phyloP scores from a whole-genome alignment of 306 rosid genomes.

The Parietaria judaica region DNA sequence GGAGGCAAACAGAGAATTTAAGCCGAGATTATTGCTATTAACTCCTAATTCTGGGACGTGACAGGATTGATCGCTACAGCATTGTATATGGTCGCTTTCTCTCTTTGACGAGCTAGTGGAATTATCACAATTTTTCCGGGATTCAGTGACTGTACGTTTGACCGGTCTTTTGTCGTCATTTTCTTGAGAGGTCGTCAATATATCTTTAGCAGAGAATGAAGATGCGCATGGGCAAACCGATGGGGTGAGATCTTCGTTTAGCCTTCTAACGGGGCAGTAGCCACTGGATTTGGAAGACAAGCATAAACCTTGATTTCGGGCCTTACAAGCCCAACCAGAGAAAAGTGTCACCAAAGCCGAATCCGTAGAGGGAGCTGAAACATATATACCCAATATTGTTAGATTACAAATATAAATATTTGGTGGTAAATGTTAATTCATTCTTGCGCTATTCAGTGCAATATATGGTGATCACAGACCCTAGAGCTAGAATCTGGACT shows the following conservation, averaged over 20 bases:
- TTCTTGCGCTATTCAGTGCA: no score
- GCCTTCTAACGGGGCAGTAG: constrained; percentile 69
- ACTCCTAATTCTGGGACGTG: constrained; percentile 95
- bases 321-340: constrained; percentile 99
- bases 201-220: constrained; percentile 44
- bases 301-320: constrained; percentile 79
- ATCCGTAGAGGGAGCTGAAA: constrained; percentile 85
- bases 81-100: constrained; percentile 36
- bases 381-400: constrained; percentile 26
- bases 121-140: constrained; percentile 35
- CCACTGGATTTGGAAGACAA: constrained; percentile 65
- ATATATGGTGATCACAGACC: no score
- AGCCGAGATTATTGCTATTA: constrained; percentile 71
- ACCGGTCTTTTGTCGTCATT: constrained; percentile 48
- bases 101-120: constrained; percentile 31
- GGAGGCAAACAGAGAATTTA: constrained; percentile 57
- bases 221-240: constrained; percentile 49
- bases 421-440: no score
- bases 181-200: constrained; percentile 36
- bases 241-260: constrained; percentile 41
- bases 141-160: constrained; percentile 37
- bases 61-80: constrained; percentile 64
- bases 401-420: constrained; percentile 10
- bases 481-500: no score
- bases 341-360: constrained; percentile 87